Percentiles rank a stretch among this genome's conserved stretches.
These are phyloP conservation scores for Botryotinia narcissicola DNA, from an alignment of 2,329 filamentous ascomycete genomes.

Conservation along the genomic window DNA sequence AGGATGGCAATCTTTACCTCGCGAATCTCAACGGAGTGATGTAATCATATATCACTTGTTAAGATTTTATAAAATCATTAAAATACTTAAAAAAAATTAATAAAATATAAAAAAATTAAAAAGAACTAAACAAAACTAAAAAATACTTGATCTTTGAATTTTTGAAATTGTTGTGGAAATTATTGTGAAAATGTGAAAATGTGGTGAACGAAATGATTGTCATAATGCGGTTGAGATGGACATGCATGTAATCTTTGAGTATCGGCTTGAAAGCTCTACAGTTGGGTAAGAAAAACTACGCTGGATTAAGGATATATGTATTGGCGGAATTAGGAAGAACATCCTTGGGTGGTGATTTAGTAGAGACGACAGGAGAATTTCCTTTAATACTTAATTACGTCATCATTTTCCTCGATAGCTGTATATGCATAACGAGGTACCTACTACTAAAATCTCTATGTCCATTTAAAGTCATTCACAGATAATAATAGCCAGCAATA, in stretches of 20 bases:
- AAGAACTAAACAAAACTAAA: background rate
- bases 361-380: background rate
- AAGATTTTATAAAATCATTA: fast-evolving
- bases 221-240: background rate
- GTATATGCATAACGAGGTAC: background rate
- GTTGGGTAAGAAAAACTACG: background rate
- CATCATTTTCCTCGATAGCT: background rate
- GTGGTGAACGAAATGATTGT: background rate
- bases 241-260: fast-evolving
- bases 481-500: background rate
- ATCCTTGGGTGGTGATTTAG: background rate
- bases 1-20: background rate
- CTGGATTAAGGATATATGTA: background rate
- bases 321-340: background rate
- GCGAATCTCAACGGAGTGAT: background rate
- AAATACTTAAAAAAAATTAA: background rate
- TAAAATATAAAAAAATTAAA: background rate
- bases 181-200: background rate
- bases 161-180: too few species aligned
- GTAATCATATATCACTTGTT: background rate
- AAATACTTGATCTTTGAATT: background rate
- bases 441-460: background rate
- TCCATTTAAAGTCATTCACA: background rate
- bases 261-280: fast-evolving
- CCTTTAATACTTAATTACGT: background rate